Percentiles rank a stretch among this genome's conserved stretches.
These are phyloP conservation scores for Euphorbia peplus DNA, from an alignment of 345 rosid species.

Conservation along the genomic window DNA sequence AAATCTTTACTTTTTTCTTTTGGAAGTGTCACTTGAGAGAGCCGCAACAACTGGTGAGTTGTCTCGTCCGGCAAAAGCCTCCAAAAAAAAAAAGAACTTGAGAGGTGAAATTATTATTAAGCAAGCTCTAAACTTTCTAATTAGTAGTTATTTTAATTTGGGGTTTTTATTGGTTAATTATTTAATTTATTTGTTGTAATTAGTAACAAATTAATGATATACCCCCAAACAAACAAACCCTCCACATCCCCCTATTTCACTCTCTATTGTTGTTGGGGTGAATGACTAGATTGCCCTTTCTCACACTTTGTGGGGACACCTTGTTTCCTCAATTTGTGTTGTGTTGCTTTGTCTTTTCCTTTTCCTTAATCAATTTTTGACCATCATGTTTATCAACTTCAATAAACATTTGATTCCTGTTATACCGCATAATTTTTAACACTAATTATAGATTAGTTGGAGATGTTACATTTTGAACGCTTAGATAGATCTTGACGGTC, in stretches of 20 bases:
- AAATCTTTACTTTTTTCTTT: constrained; percentile 12
- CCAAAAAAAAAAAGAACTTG: too few relatives aligned
- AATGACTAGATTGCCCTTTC: neutral
- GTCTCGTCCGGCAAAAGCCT: constrained; percentile 39
- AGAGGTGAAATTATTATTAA: constrained; percentile 16
- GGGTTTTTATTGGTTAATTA: neutral
- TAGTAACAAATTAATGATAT: neutral
- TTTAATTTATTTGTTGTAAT: neutral
- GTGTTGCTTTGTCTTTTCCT: neutral
- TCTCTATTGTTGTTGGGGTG: neutral
- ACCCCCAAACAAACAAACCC: constrained; percentile 3
- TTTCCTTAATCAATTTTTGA: neutral
- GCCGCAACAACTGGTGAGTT: constrained; percentile 54
- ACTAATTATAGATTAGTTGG: too few relatives aligned
- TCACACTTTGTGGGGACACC: constrained; percentile 1
- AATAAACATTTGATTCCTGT: too few relatives aligned
- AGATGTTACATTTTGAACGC: too few relatives aligned
- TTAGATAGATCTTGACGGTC: too few relatives aligned
- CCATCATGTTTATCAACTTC: too few relatives aligned
- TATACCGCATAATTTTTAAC: too few relatives aligned
- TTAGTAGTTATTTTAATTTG: too few relatives aligned
- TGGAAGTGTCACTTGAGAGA: constrained; percentile 33
- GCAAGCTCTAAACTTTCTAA: neutral
- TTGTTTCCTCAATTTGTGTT: neutral
- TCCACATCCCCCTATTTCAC: neutral